These are phyloP conservation scores for Saccharomyces paradoxus DNA, from an alignment of 805 yeast genomes.

Conservation along the genomic window DNA sequence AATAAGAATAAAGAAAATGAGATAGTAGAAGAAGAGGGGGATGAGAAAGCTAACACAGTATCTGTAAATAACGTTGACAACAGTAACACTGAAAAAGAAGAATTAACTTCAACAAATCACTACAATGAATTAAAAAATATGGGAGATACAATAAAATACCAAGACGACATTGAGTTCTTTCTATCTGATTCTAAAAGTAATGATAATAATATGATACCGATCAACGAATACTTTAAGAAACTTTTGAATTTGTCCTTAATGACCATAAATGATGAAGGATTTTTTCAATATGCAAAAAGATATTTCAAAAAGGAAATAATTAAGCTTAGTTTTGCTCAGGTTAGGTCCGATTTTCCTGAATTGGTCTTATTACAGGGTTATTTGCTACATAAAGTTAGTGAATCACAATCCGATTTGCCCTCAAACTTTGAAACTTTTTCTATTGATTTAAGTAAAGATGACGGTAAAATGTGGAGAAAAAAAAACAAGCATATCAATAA, in stretches of 20 bases:
- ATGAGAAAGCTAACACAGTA: conserved; percentile 5
- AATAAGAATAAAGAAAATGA: conserved; percentile 11
- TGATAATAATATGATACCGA: not conserved
- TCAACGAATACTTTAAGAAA: conserved; percentile 9
- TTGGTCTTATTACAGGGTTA: conserved; percentile 15
- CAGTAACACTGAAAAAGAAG: conserved; percentile 1
- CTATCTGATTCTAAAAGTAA: conserved; percentile 10
- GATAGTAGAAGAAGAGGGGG: conserved; percentile 6
- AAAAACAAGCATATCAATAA: conserved; percentile 4
- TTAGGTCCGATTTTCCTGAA: not conserved
- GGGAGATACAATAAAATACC: conserved; percentile 30
- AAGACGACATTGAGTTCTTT: conserved; percentile 33
- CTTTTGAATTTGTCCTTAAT: conserved; percentile 18
- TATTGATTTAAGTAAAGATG: not conserved
- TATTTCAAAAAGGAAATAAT: conserved; percentile 13
- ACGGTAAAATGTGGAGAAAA: conserved; percentile 6
- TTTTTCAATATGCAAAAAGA: conserved; percentile 13
- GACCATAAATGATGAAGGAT: conserved; percentile 11
- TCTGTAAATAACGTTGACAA: not conserved
- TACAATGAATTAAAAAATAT: conserved; percentile 24
- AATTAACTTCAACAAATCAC: conserved; percentile 9
- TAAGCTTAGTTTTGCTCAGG: conserved; percentile 16
- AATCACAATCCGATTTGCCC: conserved; percentile 4
- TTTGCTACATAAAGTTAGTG: conserved; percentile 5
- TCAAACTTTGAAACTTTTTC: conserved; percentile 3